Conservation (phyloP, 176 grass and related monocot species). For the Oryza longistaminata region DNA sequence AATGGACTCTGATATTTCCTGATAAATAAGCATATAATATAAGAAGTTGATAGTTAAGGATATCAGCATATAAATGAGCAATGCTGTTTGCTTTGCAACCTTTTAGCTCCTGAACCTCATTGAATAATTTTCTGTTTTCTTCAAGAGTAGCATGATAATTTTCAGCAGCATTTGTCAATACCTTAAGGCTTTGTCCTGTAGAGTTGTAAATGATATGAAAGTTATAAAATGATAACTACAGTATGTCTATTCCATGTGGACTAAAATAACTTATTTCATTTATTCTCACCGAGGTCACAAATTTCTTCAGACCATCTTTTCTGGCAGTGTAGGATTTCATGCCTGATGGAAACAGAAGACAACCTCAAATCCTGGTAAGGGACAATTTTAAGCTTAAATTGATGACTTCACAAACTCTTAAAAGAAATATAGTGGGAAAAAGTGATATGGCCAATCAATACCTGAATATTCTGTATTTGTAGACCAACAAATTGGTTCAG, state of each 20-base stretch:
- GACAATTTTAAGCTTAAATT: constrained; percentile 45
- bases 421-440: background rate
- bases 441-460: constrained; percentile 26
- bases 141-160: constrained; percentile 67
- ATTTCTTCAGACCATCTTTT: constrained; percentile 67
- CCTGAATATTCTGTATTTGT: constrained; percentile 53
- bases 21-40: constrained; percentile 6
- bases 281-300: constrained; percentile 50
- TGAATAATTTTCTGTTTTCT: constrained; percentile 76
- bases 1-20: constrained; percentile 96
- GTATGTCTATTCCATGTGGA: constrained; percentile 15
- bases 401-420: background rate
- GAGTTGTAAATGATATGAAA: constrained; percentile 11
- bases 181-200: constrained; percentile 45
- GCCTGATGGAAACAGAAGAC: constrained; percentile 68
- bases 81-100: constrained; percentile 41
- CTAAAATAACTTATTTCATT: constrained; percentile 4
- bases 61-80: background rate
- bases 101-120: constrained; percentile 94
- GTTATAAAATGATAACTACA: constrained; percentile 18
- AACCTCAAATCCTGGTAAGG: constrained; percentile 66
- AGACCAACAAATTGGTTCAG: constrained; percentile 42
- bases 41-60: constrained; percentile 24
- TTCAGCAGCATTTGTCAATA: constrained; percentile 59
- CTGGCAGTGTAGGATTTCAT: constrained; percentile 57